phyloP scores from a whole-genome alignment of 441 rosid genomes.

The Adansonia madagascariensis region DNA sequence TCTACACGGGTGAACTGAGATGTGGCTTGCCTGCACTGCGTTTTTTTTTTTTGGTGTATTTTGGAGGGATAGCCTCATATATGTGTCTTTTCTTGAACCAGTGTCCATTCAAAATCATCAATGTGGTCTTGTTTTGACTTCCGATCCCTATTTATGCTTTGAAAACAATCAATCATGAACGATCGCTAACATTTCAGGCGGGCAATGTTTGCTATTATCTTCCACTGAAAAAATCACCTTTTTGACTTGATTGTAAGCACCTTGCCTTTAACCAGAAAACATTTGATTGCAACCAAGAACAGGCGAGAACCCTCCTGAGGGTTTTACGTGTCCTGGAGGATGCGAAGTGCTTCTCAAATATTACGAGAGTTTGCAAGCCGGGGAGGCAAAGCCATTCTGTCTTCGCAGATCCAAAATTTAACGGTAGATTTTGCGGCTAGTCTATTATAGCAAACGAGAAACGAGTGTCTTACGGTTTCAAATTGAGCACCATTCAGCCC shows the following conservation, averaged over 20 bases:
- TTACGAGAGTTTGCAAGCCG: too few species aligned
- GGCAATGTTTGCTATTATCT: not conserved
- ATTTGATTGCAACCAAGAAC: too few species aligned
- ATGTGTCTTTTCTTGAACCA: not conserved
- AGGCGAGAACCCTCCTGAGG: too few species aligned
- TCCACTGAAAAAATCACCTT: not conserved
- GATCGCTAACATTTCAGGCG: not conserved
- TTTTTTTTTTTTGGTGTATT: not conserved
- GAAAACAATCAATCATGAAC: not conserved
- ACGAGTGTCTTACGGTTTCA: too few species aligned
- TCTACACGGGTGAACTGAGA: conserved; percentile 7
- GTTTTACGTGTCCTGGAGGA: too few species aligned
- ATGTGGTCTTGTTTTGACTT: not conserved
- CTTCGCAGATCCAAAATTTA: too few species aligned
- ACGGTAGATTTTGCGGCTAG: too few species aligned
- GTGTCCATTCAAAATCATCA: not conserved
- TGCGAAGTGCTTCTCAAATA: too few species aligned
- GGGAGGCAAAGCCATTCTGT: too few species aligned
- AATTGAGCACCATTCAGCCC: too few species aligned
- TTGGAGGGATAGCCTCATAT: not conserved
- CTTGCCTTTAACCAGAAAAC: not conserved
- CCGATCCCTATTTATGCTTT: not conserved
- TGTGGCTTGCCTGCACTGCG: not conserved
- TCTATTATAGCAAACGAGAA: too few species aligned
- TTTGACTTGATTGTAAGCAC: not conserved